Evolutionary conservation across 441 rosid species (phyloP).

Genomic region (Gossypium aridum): DNA sequence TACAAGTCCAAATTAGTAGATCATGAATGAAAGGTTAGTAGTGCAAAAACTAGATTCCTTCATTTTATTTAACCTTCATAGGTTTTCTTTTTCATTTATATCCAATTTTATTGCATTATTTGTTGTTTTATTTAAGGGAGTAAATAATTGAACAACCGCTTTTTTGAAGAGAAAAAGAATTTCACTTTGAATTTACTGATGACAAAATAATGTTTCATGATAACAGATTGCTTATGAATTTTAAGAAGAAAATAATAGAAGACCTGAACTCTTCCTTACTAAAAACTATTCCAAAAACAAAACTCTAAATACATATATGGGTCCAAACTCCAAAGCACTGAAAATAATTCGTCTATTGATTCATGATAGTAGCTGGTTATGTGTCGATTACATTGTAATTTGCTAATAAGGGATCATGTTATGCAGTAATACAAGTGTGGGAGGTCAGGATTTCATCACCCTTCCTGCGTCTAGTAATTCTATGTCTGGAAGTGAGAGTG

Average conservation of each 20-base stretch:
- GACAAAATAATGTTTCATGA: not conserved
- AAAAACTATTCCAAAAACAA: not conserved
- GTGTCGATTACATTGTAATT: not conserved
- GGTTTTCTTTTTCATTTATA: not conserved
- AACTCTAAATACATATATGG: not conserved
- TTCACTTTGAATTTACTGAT: not conserved
- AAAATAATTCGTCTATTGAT: not conserved
- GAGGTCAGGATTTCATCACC: constrained; percentile 28
- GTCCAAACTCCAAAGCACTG: not conserved
- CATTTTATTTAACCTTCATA: not conserved
- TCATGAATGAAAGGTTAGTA: not conserved
- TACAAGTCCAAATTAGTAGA: constrained; percentile 1
- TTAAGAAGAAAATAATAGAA: not conserved
- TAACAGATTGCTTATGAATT: not conserved
- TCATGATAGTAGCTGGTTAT: constrained; percentile 1
- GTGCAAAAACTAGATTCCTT: not conserved
- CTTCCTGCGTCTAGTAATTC: constrained; percentile 30
- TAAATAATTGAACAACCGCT: not conserved
- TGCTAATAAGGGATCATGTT: not conserved
- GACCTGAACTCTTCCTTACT: not conserved
- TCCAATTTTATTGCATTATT: not conserved
- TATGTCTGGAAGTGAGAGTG: constrained; percentile 25
- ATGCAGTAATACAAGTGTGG: constrained; percentile 37
- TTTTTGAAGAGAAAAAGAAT: not conserved
- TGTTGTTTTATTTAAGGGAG: not conserved